A percentile compares a stretch with the other conserved stretches of the same genome.
phyloP scores from a whole-genome alignment of 2,329 filamentous ascomycete genomes.

The Fusarium udum region DNA sequence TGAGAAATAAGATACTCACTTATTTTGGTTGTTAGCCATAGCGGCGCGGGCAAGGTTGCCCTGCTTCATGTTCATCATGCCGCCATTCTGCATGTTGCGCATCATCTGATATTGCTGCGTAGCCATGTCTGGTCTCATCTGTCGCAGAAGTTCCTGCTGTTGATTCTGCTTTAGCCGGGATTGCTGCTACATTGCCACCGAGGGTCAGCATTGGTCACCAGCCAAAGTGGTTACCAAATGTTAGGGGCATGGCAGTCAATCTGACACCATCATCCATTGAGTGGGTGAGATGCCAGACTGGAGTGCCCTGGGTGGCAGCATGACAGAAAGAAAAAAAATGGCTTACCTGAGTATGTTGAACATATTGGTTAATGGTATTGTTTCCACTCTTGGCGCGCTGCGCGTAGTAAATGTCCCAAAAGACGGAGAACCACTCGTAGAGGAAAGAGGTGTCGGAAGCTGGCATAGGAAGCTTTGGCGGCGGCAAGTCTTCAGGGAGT shows the following conservation, averaged over 20 bases:
- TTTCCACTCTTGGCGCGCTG: conserved; percentile 76
- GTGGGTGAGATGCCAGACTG: conserved; percentile 8
- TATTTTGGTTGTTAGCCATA: conserved; percentile 80
- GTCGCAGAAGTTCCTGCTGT: conserved; percentile 80
- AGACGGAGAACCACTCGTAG: conserved; percentile 97
- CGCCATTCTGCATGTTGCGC: conserved; percentile 70
- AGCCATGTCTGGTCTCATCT: conserved; percentile 71
- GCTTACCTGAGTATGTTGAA: conserved; percentile 77
- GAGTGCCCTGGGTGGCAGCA: conserved; percentile 21
- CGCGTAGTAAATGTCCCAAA: conserved; percentile 94
- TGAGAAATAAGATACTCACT: conserved; percentile 59
- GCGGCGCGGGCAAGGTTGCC: conserved; percentile 75
- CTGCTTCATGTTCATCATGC: conserved; percentile 69
- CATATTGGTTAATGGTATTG: conserved; percentile 76
- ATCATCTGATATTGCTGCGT: conserved; percentile 71
- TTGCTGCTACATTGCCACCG: conserved; percentile 61
- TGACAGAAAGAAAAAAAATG: conserved; percentile 24
- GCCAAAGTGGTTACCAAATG: conserved; percentile 35
- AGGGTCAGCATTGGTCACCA: conserved; percentile 36
- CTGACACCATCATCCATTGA: conserved; percentile 17
- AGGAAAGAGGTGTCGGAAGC: conserved; percentile 81
- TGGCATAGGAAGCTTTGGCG: conserved; percentile 72
- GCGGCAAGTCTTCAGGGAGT: conserved; percentile 81
- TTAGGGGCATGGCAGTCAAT: conserved; percentile 27
- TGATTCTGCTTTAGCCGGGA: conserved; percentile 78